Evolutionary conservation across 2,329 filamentous ascomycete genomes (phyloP).

Genomic region (Ophiostoma ips): DNA sequence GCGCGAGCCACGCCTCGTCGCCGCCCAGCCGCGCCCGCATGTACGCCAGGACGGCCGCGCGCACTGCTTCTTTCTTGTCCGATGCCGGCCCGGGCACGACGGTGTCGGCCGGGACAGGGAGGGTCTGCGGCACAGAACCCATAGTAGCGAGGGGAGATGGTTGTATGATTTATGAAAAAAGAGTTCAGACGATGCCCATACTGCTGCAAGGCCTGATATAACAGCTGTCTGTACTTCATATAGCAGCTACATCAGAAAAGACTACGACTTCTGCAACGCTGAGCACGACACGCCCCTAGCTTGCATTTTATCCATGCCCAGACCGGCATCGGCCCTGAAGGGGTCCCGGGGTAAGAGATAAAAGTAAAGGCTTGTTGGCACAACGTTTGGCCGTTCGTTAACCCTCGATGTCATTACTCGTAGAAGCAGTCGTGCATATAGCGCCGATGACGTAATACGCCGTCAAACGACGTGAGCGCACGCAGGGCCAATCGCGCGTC

Average conservation of each 20-base stretch:
- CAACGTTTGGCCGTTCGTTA: no score
- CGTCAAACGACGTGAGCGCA: neutral
- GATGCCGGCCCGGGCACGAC: neutral
- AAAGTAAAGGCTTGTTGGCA: no score
- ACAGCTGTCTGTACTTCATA: no score
- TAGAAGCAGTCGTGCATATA: no score
- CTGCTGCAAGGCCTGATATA: no score
- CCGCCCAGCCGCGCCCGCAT: constrained; percentile 18
- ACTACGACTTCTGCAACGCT: neutral
- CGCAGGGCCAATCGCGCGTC: neutral
- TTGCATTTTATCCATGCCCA: neutral
- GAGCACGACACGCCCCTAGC: neutral
- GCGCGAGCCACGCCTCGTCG: constrained; percentile 19
- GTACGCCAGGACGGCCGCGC: constrained; percentile 11
- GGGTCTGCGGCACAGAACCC: neutral
- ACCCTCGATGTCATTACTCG: no score
- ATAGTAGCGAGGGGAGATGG: no score
- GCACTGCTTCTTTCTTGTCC: constrained; percentile 1
- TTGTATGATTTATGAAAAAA: no score
- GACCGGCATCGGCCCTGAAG: neutral
- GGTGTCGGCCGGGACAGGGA: neutral
- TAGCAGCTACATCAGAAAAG: neutral
- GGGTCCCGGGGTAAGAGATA: no score
- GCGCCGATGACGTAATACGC: neutral
- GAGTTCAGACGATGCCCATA: no score